phyloP scores from a whole-genome alignment of 257 asterid species.

The Ilex aquifolium region DNA sequence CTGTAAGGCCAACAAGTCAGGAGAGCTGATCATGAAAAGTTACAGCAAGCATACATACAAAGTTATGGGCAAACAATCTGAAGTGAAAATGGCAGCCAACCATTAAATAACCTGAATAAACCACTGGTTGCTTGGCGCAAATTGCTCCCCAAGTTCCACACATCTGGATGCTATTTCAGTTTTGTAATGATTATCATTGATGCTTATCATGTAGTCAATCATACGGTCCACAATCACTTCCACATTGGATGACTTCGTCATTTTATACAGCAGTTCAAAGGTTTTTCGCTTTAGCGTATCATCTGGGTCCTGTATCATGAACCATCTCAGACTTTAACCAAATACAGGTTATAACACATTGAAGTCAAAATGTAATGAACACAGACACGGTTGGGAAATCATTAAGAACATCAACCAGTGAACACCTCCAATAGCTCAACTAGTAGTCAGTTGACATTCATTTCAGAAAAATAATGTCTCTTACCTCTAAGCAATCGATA shows the following conservation, averaged over 20 bases:
- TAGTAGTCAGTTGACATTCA: background rate
- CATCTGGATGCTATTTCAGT: conserved; percentile 99
- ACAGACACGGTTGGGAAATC: too few species aligned
- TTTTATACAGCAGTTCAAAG: conserved; percentile 85
- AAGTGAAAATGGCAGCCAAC: conserved; percentile 4
- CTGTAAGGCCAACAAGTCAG: conserved; percentile 37
- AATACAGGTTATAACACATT: too few species aligned
- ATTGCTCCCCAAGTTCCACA: conserved; percentile 97
- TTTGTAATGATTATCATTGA: conserved; percentile 83
- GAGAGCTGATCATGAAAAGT: conserved; percentile 15
- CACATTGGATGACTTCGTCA: conserved; percentile 98
- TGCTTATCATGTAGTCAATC: conserved; percentile 93
- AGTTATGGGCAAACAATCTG: conserved; percentile 12
- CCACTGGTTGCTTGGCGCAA: conserved; percentile 99
- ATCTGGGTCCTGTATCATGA: conserved; percentile 81
- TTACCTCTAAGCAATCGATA: conserved; percentile 96
- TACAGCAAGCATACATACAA: conserved; percentile 3
- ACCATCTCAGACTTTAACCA: conserved; percentile 7
- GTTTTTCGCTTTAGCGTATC: conserved; percentile 98
- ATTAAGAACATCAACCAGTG: too few species aligned
- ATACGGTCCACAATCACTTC: conserved; percentile 97
- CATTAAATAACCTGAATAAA: conserved; percentile 71
- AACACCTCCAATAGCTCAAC: background rate
- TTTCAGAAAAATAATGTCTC: background rate
- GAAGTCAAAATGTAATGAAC: too few species aligned